Evolutionary conservation across 2,329 filamentous ascomycete species (phyloP).

Genomic region (Chrysosporium queenslandicum): DNA sequence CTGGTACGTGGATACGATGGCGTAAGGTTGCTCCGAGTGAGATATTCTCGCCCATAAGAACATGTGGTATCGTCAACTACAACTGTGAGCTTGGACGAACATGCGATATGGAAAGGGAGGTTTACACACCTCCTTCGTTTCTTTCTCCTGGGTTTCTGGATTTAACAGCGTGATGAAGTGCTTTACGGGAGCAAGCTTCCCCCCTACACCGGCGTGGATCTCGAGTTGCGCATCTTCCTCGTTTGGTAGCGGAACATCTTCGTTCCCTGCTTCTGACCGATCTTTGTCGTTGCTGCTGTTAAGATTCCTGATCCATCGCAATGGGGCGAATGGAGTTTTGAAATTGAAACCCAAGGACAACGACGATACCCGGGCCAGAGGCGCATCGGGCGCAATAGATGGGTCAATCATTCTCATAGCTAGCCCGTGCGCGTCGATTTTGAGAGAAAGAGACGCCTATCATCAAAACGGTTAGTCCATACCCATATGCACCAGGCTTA

Average conservation of each 20-base stretch:
- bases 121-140: conserved; percentile 24
- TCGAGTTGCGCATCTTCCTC: conserved; percentile 23
- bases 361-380: conserved; percentile 21
- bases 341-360: conserved; percentile 30
- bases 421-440: conserved; percentile 29
- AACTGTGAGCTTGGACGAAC: not conserved
- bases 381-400: conserved; percentile 25
- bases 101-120: not conserved
- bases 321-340: conserved; percentile 27
- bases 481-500: no score
- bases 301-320: conserved; percentile 16
- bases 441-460: conserved; percentile 17
- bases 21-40: conserved; percentile 27
- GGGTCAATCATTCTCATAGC: conserved; percentile 26
- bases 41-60: conserved; percentile 24
- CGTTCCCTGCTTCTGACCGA: not conserved
- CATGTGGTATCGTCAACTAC: conserved; percentile 26
- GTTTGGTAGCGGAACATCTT: conserved; percentile 7
- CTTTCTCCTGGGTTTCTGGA: conserved; percentile 22
- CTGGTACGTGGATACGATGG: conserved; percentile 24
- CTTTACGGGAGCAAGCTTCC: conserved; percentile 22
- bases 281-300: conserved; percentile 16
- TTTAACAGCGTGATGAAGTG: conserved; percentile 21
- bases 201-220: conserved; percentile 27
- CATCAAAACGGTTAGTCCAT: not conserved